Conservation (phyloP, 2,329 filamentous ascomycete genomes). For the Alternaria dauci region DNA sequence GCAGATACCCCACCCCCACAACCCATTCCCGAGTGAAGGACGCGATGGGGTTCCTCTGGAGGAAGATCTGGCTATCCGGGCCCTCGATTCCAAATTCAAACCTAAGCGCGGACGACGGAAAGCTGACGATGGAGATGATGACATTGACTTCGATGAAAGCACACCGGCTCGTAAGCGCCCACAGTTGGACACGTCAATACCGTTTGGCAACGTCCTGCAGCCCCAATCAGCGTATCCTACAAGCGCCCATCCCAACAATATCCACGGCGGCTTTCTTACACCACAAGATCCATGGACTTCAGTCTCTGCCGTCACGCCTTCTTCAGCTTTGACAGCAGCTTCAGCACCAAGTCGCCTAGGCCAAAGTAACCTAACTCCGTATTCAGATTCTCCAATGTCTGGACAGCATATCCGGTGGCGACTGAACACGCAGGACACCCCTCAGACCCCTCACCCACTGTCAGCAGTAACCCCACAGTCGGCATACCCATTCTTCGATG, state of each 20-base stretch:
- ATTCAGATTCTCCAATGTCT: slow-evolving; percentile 55
- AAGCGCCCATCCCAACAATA: slow-evolving; percentile 65
- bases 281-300: slow-evolving; percentile 58
- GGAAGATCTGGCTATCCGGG: slow-evolving; percentile 87
- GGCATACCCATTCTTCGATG: slow-evolving; percentile 60
- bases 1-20: slow-evolving; percentile 71
- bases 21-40: slow-evolving; percentile 69
- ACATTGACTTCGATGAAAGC: slow-evolving; percentile 60
- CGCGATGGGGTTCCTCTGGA: slow-evolving; percentile 85
- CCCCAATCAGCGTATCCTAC: slow-evolving; percentile 60
- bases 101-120: slow-evolving; percentile 70
- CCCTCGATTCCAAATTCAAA: slow-evolving; percentile 78
- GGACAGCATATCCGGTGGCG: slow-evolving; percentile 58
- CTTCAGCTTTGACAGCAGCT: slow-evolving; percentile 45
- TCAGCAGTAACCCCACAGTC: slow-evolving; percentile 78
- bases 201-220: slow-evolving; percentile 48
- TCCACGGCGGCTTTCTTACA: slow-evolving; percentile 54
- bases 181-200: slow-evolving; percentile 64
- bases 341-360: slow-evolving; percentile 48
- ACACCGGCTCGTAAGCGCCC: slow-evolving; percentile 64
- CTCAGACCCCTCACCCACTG: slow-evolving; percentile 75
- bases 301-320: slow-evolving; percentile 50
- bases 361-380: slow-evolving; percentile 48
- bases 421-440: slow-evolving; percentile 67
- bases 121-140: slow-evolving; percentile 64